phyloP scores from a whole-genome alignment of 169 alveolate species.

The Plasmodium inui region DNA sequence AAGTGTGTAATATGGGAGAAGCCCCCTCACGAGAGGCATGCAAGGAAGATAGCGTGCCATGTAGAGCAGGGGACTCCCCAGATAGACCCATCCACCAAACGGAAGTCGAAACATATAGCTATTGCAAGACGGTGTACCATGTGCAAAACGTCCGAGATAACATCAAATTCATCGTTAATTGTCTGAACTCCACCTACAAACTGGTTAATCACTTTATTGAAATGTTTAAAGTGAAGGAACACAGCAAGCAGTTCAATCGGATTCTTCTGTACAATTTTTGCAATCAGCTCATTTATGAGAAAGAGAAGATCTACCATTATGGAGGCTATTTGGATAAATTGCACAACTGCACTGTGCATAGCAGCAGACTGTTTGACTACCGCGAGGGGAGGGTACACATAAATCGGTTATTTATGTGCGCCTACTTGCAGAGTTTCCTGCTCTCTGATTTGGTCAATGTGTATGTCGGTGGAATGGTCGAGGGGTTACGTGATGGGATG shows the following conservation, averaged over 20 bases:
- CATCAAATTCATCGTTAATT: constrained; percentile 53
- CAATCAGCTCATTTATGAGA: constrained; percentile 7
- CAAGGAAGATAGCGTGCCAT: neutral
- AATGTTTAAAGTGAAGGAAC: constrained; percentile 9
- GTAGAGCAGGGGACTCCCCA: neutral
- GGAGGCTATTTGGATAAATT: neutral
- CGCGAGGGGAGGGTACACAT: constrained; percentile 1
- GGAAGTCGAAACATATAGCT: neutral
- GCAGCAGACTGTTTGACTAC: neutral
- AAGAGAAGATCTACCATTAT: neutral
- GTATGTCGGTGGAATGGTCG: neutral
- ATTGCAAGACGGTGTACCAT: neutral
- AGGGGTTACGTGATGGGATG: neutral
- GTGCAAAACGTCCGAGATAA: neutral
- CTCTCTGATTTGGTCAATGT: constrained; percentile 27
- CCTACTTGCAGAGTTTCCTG: constrained; percentile 5
- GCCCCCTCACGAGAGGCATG: neutral
- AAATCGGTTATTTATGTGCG: constrained; percentile 43
- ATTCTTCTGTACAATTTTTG: constrained; percentile 21
- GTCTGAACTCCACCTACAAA: constrained; percentile 47
- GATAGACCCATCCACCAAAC: neutral
- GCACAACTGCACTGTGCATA: neutral
- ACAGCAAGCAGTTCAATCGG: constrained; percentile 18
- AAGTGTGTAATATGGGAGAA: neutral
- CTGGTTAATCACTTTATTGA: constrained; percentile 18